phyloP scores from a whole-genome alignment of 805 yeast genomes.

The Lipomyces sp. region DNA sequence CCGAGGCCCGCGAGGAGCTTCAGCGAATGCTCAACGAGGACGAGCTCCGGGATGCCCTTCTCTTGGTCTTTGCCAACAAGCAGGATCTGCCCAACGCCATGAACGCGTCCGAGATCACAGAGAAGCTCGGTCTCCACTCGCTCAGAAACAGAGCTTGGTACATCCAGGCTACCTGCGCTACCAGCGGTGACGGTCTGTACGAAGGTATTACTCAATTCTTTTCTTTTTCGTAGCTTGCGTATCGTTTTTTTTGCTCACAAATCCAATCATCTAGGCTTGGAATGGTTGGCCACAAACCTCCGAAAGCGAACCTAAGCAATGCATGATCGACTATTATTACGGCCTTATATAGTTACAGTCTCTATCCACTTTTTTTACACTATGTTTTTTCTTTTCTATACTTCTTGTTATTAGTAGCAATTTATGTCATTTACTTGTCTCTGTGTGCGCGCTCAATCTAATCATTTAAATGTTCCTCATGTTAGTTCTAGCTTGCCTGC shows the following conservation, averaged over 20 bases:
- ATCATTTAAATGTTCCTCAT: slow-evolving; percentile 1
- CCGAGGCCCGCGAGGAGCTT: slow-evolving; percentile 74
- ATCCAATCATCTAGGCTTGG: slow-evolving; percentile 17
- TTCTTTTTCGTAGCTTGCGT: neutral
- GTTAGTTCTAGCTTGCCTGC: neutral
- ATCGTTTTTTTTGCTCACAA: slow-evolving; percentile 5
- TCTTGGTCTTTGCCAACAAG: slow-evolving; percentile 84
- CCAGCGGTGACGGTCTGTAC: slow-evolving; percentile 82
- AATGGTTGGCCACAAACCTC: slow-evolving; percentile 30
- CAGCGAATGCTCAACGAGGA: slow-evolving; percentile 75
- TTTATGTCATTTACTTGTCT: slow-evolving; percentile 11
- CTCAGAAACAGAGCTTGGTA: slow-evolving; percentile 78
- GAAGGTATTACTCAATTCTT: slow-evolving; percentile 51
- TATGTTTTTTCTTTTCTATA: slow-evolving; percentile 11
- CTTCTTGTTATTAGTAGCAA: slow-evolving; percentile 19
- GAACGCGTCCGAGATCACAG: slow-evolving; percentile 77
- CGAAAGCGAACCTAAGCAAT: slow-evolving; percentile 28
- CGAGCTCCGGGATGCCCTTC: slow-evolving; percentile 73
- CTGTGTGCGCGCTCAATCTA: slow-evolving; percentile 4
- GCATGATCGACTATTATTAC: slow-evolving; percentile 4
- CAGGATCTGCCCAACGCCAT: slow-evolving; percentile 72
- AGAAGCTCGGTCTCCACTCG: slow-evolving; percentile 59
- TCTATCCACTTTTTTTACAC: slow-evolving; percentile 14
- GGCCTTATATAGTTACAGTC: slow-evolving; percentile 16
- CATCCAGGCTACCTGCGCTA: slow-evolving; percentile 86